Evolutionary conservation across 768 basidiomycete species (phyloP), one percentile per base, ranked within the genome.

Genomic region (Termitomyces sp.): DNA sequence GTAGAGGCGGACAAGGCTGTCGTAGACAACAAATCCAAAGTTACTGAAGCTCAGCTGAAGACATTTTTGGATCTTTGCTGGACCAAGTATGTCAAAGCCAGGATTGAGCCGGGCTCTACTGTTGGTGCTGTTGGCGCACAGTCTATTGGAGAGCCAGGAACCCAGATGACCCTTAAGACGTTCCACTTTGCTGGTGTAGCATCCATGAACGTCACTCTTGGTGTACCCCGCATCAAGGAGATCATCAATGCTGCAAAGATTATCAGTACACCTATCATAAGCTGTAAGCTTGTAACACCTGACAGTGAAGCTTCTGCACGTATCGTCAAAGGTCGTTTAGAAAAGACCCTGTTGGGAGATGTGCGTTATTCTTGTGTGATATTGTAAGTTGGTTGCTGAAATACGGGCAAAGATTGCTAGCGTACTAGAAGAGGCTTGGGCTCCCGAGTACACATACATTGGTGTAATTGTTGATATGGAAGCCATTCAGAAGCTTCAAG

Each of bases 141-240:
- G 68, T 98, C 97, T 1, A 98, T 99, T 62, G 97, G 97, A 66
- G 97, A 99, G 73, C 97, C 97, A 1, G 97, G 96, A 43, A 99
- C 97, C 0, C 97, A 99, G 69, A 99, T 99, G 97, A 98, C 96
- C 1, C 73, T 98, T 63, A 98, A 98, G 75, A 98, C 97, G 56
- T 99, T 99, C 85, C 97, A 99, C 80, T 99, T 98, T 73, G 97
- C 97, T 65, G 97, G 97, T 76, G 96, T 99, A 61, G 97, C 97
- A 8, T 96, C 95, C 38, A 99, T 98, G 97, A 98, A 98, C 74
- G 94, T 99, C 61, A 99, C 97, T 0, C 84, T 98, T 38, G 97
- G 97, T 73, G 97, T 98, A n/a, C 97, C 97, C 3, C 96, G 97
- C 66, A 98, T 99, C 75, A 98, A 98, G 72, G 97, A 99, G 73